Conservation (phyloP, 2,329 filamentous ascomycete species). For the Stagonosporopsis tanaceti region DNA sequence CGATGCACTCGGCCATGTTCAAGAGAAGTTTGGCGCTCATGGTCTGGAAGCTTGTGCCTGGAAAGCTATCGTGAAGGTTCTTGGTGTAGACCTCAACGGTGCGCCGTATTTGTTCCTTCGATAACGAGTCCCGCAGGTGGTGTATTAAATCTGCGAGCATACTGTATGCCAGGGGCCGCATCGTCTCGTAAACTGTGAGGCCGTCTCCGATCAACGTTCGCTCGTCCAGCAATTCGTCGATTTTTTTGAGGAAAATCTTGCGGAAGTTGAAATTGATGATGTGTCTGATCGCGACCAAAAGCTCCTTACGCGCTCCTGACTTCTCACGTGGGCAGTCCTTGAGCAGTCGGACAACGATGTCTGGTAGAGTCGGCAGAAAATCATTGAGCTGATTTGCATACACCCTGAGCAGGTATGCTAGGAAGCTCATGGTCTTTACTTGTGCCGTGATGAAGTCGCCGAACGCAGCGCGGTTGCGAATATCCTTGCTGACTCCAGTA, state of each 20-base stretch:
- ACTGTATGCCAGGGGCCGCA: slow-evolving; percentile 94
- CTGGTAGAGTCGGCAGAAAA: slow-evolving; percentile 84
- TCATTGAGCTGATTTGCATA: slow-evolving; percentile 88
- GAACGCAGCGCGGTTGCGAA: slow-evolving; percentile 92
- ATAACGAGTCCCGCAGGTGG: slow-evolving; percentile 89
- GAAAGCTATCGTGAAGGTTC: slow-evolving; percentile 93
- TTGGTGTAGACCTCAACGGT: slow-evolving; percentile 97
- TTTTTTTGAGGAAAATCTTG: slow-evolving; percentile 92
- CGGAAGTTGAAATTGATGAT: slow-evolving; percentile 99
- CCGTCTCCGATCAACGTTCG: slow-evolving; percentile 94
- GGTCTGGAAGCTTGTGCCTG: slow-evolving; percentile 97
- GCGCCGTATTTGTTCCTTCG: slow-evolving; percentile 88
- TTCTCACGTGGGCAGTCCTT: slow-evolving; percentile 96
- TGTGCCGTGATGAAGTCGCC: slow-evolving; percentile 98
- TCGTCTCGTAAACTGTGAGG: slow-evolving; percentile 94
- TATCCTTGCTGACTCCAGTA: slow-evolving; percentile 89
- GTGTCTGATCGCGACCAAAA: slow-evolving; percentile 94
- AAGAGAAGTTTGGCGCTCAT: slow-evolving; percentile 98
- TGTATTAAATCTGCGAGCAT: slow-evolving; percentile 99
- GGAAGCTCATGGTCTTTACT: slow-evolving; percentile 98
- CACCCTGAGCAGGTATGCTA: slow-evolving; percentile 89
- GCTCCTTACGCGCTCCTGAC: slow-evolving; percentile 89
- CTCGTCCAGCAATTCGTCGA: slow-evolving; percentile 94
- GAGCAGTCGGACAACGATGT: slow-evolving; percentile 87
- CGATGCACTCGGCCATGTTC: slow-evolving; percentile 98